These are phyloP conservation scores for Xerophyta viscosa DNA, from an alignment of 106 monocot genomes.

Conservation along the genomic window DNA sequence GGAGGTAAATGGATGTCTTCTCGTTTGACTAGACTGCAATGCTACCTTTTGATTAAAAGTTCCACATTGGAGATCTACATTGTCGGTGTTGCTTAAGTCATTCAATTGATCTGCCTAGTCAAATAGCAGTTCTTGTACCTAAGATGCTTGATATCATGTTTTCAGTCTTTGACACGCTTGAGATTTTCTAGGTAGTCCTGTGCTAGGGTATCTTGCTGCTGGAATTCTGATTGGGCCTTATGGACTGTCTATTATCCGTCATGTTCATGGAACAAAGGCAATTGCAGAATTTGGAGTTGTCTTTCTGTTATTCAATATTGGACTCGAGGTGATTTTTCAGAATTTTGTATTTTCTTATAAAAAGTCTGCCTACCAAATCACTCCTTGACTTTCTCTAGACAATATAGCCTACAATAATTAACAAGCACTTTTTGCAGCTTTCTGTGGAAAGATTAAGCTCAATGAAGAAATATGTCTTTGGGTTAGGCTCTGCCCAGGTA, in stretches of 20 bases:
- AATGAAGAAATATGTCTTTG: constrained; percentile 99
- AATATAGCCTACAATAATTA: too few species aligned
- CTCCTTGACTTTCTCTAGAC: too few species aligned
- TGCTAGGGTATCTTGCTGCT: constrained; percentile 79
- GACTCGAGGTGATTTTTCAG: constrained; percentile 80
- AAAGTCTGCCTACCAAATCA: too few species aligned
- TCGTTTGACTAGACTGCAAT: too few species aligned
- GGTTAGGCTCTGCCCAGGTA: constrained; percentile 95
- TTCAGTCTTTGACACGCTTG: not conserved
- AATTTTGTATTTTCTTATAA: too few species aligned
- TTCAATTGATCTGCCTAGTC: too few species aligned
- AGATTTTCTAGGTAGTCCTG: constrained; percentile 59
- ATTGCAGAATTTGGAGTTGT: constrained; percentile 99
- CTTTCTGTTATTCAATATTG: constrained; percentile 97
- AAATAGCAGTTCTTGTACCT: too few species aligned
- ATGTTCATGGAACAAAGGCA: constrained; percentile 97
- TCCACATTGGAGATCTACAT: too few species aligned
- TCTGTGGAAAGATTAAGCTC: constrained; percentile 98
- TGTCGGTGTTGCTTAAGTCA: too few species aligned
- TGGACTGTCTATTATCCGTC: constrained; percentile 78
- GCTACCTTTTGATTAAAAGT: too few species aligned
- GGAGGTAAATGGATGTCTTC: constrained; percentile 90
- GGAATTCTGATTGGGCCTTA: constrained; percentile 97
- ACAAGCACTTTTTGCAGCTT: constrained; percentile 75
- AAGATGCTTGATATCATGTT: not conserved